These are phyloP conservation scores for Alloteropsis semialata DNA, from an alignment of 176 grass and related monocot genomes.

Conservation along the genomic window DNA sequence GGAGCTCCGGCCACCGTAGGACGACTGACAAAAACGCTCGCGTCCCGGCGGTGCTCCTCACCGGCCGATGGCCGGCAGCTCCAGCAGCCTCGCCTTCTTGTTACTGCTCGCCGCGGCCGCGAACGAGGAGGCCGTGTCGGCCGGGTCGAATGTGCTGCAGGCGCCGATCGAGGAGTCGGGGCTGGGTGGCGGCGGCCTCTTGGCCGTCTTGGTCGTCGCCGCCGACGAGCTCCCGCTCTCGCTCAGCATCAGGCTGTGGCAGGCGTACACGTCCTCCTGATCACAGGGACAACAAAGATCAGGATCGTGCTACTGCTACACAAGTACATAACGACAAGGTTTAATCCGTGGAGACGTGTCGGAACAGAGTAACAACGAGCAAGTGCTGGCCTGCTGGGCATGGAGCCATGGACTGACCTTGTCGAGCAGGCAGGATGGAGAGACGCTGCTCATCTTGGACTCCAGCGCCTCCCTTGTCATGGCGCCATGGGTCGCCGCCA, in stretches of 20 bases:
- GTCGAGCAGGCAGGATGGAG: constrained; percentile 35
- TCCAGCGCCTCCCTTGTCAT: constrained; percentile 42
- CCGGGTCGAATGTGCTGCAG: neutral
- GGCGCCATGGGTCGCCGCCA: constrained; percentile 38
- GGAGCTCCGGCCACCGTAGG: neutral
- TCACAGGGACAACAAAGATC: neutral
- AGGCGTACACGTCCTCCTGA: constrained; percentile 62
- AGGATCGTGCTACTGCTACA: neutral
- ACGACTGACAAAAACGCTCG: neutral
- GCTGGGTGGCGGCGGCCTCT: neutral
- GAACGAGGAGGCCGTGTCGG: constrained; percentile 7
- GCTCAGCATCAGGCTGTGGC: constrained; percentile 50
- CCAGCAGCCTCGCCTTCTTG: constrained; percentile 34
- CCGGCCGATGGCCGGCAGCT: constrained; percentile 11
- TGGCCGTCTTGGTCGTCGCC: neutral
- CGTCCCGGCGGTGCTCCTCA: constrained; percentile 35
- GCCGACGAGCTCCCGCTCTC: neutral
- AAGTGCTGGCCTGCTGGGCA: too few relatives aligned
- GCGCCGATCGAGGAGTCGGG: neutral
- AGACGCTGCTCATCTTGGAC: constrained; percentile 31
- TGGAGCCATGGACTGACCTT: too few relatives aligned
- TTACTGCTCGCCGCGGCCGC: neutral
- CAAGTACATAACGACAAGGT: neutral
- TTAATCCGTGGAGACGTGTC: neutral
- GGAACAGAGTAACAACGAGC: neutral